Conservation (phyloP, 768 basidiomycete genomes). For the Strobilomyces echinocephalus region DNA sequence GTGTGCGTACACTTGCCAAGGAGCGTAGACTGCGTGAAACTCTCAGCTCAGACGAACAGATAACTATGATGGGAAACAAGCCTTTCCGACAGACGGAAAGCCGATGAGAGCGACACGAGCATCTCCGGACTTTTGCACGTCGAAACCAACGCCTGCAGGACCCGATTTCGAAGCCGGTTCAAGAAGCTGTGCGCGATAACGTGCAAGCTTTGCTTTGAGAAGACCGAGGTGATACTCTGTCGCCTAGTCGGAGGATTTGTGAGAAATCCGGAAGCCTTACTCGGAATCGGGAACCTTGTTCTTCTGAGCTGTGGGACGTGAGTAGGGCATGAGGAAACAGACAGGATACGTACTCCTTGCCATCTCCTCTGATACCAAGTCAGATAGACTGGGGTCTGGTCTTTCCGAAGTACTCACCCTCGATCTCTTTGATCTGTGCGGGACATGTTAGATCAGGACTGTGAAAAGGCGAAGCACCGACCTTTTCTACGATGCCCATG, state of each 20-base stretch:
- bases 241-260: conserved; percentile 46
- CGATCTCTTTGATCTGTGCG: conserved; percentile 86
- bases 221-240: conserved; percentile 93
- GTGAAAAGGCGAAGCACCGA: conserved; percentile 16
- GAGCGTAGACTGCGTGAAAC: conserved; percentile 67
- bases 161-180: conserved; percentile 86
- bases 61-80: conserved; percentile 14
- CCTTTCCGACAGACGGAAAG: conserved; percentile 94
- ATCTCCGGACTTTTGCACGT: conserved; percentile 84
- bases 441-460: conserved; percentile 1
- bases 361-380: conserved; percentile 72
- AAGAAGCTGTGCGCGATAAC: conserved; percentile 91
- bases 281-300: conserved; percentile 65
- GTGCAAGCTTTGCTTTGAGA: conserved; percentile 90
- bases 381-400: conserved; percentile 2
- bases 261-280: conserved; percentile 4
- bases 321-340: neutral
- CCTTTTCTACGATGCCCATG: conserved; percentile 97
- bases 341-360: conserved; percentile 72
- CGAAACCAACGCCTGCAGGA: conserved; percentile 78
- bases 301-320: conserved; percentile 67
- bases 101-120: conserved; percentile 90
- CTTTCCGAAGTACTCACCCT: conserved; percentile 55
- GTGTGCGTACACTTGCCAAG: conserved; percentile 91
- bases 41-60: conserved; percentile 4